Conservation (phyloP, 495 filamentous ascomycete genomes). For the Neurospora terricola region DNA sequence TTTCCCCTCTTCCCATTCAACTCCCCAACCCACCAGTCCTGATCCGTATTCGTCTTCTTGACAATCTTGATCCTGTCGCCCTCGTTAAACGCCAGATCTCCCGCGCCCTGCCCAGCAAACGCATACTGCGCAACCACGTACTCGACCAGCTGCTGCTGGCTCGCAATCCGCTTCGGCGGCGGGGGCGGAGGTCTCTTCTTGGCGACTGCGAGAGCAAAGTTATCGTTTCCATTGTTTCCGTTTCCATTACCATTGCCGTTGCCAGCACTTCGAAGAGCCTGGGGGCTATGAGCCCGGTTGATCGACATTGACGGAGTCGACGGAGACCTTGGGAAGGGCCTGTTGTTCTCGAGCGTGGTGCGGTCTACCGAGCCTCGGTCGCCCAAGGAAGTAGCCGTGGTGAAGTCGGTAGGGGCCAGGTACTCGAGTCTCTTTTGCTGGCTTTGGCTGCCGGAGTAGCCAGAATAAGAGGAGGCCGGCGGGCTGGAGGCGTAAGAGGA, state of each 20-base stretch:
- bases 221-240: slow-evolving; percentile 5
- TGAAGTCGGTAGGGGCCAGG: slow-evolving; percentile 37
- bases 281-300: slow-evolving; percentile 10
- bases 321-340: neutral
- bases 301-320: slow-evolving; percentile 4
- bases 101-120: slow-evolving; percentile 60
- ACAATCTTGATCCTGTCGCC: slow-evolving; percentile 78
- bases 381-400: slow-evolving; percentile 32
- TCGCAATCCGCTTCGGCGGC: slow-evolving; percentile 42
- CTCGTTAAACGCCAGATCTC: slow-evolving; percentile 73
- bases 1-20: slow-evolving; percentile 59
- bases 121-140: slow-evolving; percentile 77
- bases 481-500: neutral
- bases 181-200: slow-evolving; percentile 55
- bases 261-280: neutral
- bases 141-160: slow-evolving; percentile 31
- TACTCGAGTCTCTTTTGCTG: slow-evolving; percentile 18
- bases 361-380: slow-evolving; percentile 14
- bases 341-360: neutral
- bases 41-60: slow-evolving; percentile 72
- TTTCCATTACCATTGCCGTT: slow-evolving; percentile 15
- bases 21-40: slow-evolving; percentile 97
- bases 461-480: slow-evolving; percentile 4
- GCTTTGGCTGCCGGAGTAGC: slow-evolving; percentile 15
- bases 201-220: slow-evolving; percentile 9